phyloP scores from a whole-genome alignment of 2,329 filamentous ascomycete genomes.

The Claviceps cyperi region DNA sequence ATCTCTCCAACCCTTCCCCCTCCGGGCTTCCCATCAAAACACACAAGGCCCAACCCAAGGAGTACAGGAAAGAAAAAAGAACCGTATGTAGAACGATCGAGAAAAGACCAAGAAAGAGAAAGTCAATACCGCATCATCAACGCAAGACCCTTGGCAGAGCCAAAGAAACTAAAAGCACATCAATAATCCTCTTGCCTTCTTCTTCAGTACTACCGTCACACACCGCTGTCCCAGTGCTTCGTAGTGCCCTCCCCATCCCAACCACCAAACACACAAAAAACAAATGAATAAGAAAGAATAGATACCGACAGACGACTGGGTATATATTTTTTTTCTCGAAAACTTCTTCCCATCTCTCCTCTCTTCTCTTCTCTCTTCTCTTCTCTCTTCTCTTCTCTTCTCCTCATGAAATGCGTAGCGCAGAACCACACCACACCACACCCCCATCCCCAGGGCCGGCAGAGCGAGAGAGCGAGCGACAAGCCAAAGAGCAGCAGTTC shows the following conservation, averaged over 20 bases:
- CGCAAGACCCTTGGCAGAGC: no score
- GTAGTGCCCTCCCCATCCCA: background rate
- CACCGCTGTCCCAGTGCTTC: no score
- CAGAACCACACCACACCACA: background rate
- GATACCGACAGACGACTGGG: conserved; percentile 11
- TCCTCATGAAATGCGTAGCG: conserved; percentile 17
- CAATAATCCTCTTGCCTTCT: no score
- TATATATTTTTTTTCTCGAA: conserved; percentile 12
- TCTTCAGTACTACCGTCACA: no score
- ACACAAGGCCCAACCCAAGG: background rate
- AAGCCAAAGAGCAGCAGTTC: no score
- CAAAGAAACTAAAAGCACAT: background rate
- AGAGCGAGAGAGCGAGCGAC: no score
- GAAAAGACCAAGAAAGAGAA: no score
- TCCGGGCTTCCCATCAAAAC: background rate
- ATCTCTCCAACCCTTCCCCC: no score
- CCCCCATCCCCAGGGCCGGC: no score
- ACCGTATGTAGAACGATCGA: no score
- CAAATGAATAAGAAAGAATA: background rate
- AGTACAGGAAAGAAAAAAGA: background rate
- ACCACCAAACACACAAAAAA: background rate
- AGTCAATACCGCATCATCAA: no score
- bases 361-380: no score
- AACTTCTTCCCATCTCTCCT: background rate
- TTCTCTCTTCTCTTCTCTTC: conserved; percentile 4